Evolutionary conservation across 345 rosid species (phyloP).

Genomic region (Trapa bicornis): DNA sequence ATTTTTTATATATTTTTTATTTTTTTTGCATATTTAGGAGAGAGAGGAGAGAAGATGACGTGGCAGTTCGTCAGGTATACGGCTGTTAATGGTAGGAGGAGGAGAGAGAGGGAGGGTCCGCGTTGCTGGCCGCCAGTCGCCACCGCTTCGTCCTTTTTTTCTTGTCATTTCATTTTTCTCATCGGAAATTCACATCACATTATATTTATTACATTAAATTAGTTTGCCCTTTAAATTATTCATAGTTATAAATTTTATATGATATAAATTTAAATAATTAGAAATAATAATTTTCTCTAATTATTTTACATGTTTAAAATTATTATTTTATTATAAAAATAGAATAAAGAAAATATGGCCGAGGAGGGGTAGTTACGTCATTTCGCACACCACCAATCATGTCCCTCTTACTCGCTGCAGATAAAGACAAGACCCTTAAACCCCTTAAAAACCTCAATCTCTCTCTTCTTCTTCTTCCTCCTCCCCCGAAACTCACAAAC

Average conservation of each 20-base stretch:
- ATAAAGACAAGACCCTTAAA: conserved; percentile 4
- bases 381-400: conserved; percentile 1
- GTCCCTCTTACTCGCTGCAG: not conserved
- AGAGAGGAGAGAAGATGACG: not conserved
- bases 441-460: not conserved
- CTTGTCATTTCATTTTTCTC: too few relatives aligned
- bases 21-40: not conserved
- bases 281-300: too few relatives aligned
- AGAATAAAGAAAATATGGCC: not conserved
- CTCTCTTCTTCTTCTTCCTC: not conserved
- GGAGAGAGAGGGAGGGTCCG: not conserved
- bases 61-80: not conserved
- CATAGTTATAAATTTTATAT: too few relatives aligned
- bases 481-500: not conserved
- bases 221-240: too few relatives aligned
- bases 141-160: conserved; percentile 7
- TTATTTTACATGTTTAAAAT: not conserved
- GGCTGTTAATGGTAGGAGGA: not conserved
- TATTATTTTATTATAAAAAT: not conserved
- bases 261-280: too few relatives aligned
- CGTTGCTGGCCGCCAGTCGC: not conserved
- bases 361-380: conserved; percentile 1
- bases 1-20: not conserved
- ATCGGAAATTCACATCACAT: not conserved
- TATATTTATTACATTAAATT: not conserved